These are phyloP conservation scores for Diaporthe humulicola DNA, from an alignment of 2,329 filamentous ascomycete species.

Conservation along the genomic window DNA sequence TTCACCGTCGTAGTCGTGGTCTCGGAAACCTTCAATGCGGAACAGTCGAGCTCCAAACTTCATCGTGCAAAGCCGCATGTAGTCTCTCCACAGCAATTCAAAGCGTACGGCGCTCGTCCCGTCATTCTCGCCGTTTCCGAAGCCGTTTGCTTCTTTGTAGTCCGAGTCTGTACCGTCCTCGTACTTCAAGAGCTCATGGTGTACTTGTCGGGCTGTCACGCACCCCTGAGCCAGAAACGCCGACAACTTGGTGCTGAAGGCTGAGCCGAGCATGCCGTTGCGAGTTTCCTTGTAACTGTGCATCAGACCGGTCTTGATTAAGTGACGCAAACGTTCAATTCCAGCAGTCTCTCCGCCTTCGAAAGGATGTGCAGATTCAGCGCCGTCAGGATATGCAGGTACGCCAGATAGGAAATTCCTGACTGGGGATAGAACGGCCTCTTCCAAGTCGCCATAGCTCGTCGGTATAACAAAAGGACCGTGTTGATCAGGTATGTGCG, in stretches of 20 bases:
- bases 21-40: slow-evolving; percentile 72
- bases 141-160: slow-evolving; percentile 64
- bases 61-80: slow-evolving; percentile 81
- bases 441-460: slow-evolving; percentile 64
- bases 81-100: slow-evolving; percentile 84
- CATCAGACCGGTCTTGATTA: slow-evolving; percentile 73
- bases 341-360: slow-evolving; percentile 75
- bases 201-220: slow-evolving; percentile 79
- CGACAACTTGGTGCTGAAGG: slow-evolving; percentile 83
- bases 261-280: slow-evolving; percentile 77
- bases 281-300: slow-evolving; percentile 77
- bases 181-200: slow-evolving; percentile 75
- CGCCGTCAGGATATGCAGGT: slow-evolving; percentile 65
- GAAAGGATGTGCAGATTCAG: slow-evolving; percentile 74
- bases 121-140: slow-evolving; percentile 78
- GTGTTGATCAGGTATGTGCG: slow-evolving; percentile 68
- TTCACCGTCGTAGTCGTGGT: slow-evolving; percentile 61
- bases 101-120: slow-evolving; percentile 79
- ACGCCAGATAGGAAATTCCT: slow-evolving; percentile 62
- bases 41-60: slow-evolving; percentile 79
- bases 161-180: slow-evolving; percentile 70
- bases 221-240: slow-evolving; percentile 80
- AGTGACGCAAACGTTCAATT: slow-evolving; percentile 68
- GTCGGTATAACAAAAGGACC: slow-evolving; percentile 74
- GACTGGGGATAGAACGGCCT: slow-evolving; percentile 70